Conservation (phyloP, 2,329 filamentous ascomycete genomes). For the Hysterium pulicare region DNA sequence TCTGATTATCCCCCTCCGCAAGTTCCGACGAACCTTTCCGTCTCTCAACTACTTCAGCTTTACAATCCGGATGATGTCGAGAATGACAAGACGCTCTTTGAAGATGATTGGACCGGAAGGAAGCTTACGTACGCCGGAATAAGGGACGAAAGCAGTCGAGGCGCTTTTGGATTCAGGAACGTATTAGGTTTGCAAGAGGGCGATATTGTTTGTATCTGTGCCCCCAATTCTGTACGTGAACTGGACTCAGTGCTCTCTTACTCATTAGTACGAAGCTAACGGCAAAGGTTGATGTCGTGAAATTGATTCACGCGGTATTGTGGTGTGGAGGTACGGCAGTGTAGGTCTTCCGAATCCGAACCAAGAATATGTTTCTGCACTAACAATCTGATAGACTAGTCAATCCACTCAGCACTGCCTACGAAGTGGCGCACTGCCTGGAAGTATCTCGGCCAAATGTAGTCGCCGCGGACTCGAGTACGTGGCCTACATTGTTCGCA, state of each 20-base stretch:
- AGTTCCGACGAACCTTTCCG: conserved; percentile 12
- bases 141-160: conserved; percentile 7
- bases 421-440: conserved; percentile 14
- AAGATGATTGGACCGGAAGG: conserved; percentile 18
- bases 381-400: conserved; percentile 8
- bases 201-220: conserved; percentile 15
- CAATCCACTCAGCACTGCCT: conserved; percentile 14
- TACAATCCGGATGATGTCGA: conserved; percentile 17
- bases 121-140: conserved; percentile 14
- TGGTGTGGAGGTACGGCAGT: conserved; percentile 15
- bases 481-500: conserved; percentile 8
- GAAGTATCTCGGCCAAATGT: conserved; percentile 12
- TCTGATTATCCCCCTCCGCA: conserved; percentile 15
- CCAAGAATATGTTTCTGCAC: neutral
- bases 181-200: conserved; percentile 10
- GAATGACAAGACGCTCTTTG: conserved; percentile 13
- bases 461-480: conserved; percentile 11
- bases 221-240: conserved; percentile 15
- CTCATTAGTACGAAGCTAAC: no score
- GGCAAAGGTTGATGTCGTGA: conserved; percentile 16
- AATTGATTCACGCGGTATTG: conserved; percentile 16
- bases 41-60: conserved; percentile 14
- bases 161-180: conserved; percentile 11
- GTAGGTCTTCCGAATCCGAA: conserved; percentile 5
- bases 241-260: no score